phyloP scores from a whole-genome alignment of 352 stramenopile species.

The Blastocystis sp. region DNA sequence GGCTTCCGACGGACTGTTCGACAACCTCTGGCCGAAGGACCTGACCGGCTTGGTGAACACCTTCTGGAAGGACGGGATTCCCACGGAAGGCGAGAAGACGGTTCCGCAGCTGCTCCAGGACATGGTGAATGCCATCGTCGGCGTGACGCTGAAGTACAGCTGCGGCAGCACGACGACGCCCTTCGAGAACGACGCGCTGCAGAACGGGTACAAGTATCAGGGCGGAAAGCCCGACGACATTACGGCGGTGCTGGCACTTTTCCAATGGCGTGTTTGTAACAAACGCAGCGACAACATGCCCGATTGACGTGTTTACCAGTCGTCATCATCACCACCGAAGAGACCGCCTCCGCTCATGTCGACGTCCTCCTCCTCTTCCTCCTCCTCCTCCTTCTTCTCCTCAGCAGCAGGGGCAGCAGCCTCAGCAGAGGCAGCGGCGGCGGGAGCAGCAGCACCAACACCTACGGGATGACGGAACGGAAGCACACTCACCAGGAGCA shows the following conservation, averaged over 20 bases:
- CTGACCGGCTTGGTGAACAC: background rate
- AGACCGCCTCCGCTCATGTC: constrained; percentile 4
- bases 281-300: background rate
- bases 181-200: constrained; percentile 21
- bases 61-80: constrained; percentile 37
- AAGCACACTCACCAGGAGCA: constrained; percentile 26
- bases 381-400: constrained; percentile 43
- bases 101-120: constrained; percentile 13
- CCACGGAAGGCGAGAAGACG: background rate
- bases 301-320: constrained; percentile 64
- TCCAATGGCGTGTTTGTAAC: background rate
- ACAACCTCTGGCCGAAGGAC: constrained; percentile 28
- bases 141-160: constrained; percentile 21
- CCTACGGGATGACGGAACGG: background rate
- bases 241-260: constrained; percentile 24
- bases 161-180: background rate
- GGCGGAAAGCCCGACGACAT: constrained; percentile 45
- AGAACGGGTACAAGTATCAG: constrained; percentile 25
- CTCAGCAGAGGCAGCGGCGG: background rate
- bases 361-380: constrained; percentile 54
- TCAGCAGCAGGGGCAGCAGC: constrained; percentile 68
- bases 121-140: constrained; percentile 45
- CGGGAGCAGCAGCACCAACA: constrained; percentile 47
- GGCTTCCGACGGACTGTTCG: constrained; percentile 27
- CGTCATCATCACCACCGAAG: constrained; percentile 55